A percentile compares a stretch with the other conserved stretches of the same genome.
Evolutionary conservation across 805 yeast species (phyloP).

Genomic region (Isabelozyma pseudorhagii): DNA sequence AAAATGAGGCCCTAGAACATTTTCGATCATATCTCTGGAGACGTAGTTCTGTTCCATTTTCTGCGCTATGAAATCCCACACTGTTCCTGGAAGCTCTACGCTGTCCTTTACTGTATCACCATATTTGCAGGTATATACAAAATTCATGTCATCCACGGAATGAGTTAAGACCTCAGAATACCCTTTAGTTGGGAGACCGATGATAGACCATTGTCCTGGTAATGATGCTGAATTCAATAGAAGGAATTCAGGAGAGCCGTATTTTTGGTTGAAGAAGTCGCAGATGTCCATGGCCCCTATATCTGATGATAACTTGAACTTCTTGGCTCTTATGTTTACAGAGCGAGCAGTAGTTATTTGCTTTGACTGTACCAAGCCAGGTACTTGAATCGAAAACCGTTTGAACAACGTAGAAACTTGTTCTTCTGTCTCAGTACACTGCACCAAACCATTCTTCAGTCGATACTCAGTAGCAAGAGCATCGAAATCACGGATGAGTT

Average conservation of each 20-base stretch:
- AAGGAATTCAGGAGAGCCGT: constrained; percentile 46
- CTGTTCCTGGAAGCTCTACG: constrained; percentile 6
- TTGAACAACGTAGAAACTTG: background rate
- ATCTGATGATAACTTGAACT: constrained; percentile 8
- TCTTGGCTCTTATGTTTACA: constrained; percentile 1
- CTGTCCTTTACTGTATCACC: constrained; percentile 1
- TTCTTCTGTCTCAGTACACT: background rate
- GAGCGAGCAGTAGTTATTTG: background rate
- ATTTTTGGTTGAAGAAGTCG: constrained; percentile 33
- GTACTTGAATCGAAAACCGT: background rate
- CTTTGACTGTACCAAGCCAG: background rate
- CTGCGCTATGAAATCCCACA: constrained; percentile 54
- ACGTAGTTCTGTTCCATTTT: constrained; percentile 41
- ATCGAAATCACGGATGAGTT: constrained; percentile 64
- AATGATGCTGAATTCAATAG: constrained; percentile 73
- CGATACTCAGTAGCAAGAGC: constrained; percentile 38
- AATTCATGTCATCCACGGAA: constrained; percentile 44
- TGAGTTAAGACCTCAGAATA: constrained; percentile 55
- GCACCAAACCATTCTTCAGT: background rate
- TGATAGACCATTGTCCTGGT: constrained; percentile 87
- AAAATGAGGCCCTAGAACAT: constrained; percentile 7
- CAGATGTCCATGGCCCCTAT: constrained; percentile 48
- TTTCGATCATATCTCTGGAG: constrained; percentile 24
- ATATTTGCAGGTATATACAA: constrained; percentile 26
- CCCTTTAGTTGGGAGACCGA: constrained; percentile 60